Base-by-base conservation (phyloP, 306 rosid genomes). In the Erythrophleum fordii region DNA sequence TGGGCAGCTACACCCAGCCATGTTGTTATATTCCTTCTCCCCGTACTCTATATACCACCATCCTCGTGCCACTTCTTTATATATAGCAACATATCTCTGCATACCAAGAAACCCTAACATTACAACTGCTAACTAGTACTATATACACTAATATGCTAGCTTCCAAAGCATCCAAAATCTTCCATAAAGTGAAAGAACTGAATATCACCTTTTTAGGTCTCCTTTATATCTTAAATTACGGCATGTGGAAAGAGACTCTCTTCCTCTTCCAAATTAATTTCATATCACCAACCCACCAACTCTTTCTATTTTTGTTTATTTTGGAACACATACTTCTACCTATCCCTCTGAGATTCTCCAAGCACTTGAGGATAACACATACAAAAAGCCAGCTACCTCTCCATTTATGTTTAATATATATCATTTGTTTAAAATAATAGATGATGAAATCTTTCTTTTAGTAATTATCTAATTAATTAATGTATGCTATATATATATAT, bases 11-110 rank as follows among this genome's bases (percentile, higher is more conserved):
- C 49, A 65, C 16, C 31, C 71, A 82, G 87, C 55, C 95, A 92
- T 88, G 91, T 89, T 90, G 89, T 82, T 82, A 86, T 92, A 92
- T 92, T 92, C 94, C 79, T 89, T 61, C 70, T 87, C 61, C 88
- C 94, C 88, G 26, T 11, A 2, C 29, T 22, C 25, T 31, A 12
- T 49, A 86, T 83, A 84, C 59, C 80, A 71, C 74, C 83, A 80
- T 83, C 89, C 82, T 83, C 20, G 62, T 88, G 89, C 87, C 79
- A 91, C 86, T 91, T 90, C 94, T 91, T 93, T 91, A 84, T 82
- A 0, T 39, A 4, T 1, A 86, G 87, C 88, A 89, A 88, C 91
- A 92, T 89, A 92, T 88, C 89, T 86, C 85, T 78, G 82, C 83
- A 77, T 69, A 65, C 72, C 77, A 65, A 26, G 62, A 48, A 73